Evolutionary conservation across 495 filamentous ascomycete genomes (phyloP).

Genomic region (Saxophila tyrrhenica): DNA sequence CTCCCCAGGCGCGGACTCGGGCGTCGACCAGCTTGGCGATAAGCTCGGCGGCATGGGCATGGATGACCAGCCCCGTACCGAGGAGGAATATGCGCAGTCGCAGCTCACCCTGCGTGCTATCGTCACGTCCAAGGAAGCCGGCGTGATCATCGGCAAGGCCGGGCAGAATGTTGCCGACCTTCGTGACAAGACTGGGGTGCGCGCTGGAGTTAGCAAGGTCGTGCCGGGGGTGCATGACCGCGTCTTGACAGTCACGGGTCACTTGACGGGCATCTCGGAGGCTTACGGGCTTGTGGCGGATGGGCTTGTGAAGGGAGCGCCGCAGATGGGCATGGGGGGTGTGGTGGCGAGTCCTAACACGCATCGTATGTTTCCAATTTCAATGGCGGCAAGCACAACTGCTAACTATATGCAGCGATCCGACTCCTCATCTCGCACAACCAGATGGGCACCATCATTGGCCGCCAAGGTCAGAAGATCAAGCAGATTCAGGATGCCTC

Average conservation of each 20-base stretch:
- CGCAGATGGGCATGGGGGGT: constrained; percentile 89
- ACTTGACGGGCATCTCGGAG: constrained; percentile 71
- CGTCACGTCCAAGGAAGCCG: constrained; percentile 91
- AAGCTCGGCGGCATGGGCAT: constrained; percentile 22
- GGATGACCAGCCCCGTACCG: constrained; percentile 42
- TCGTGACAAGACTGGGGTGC: constrained; percentile 92
- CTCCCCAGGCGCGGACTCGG: constrained; percentile 17
- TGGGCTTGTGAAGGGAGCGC: constrained; percentile 82
- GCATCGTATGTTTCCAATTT: constrained; percentile 60
- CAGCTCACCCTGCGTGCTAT: constrained; percentile 91
- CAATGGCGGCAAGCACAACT: background rate
- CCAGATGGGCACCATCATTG: constrained; percentile 99
- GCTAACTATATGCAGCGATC: constrained; percentile 55
- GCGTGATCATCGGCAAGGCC: constrained; percentile 95
- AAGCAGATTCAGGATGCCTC: constrained; percentile 98
- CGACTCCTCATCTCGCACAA: constrained; percentile 98
- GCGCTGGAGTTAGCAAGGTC: constrained; percentile 96
- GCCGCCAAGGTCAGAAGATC: constrained; percentile 90
- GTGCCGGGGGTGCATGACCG: constrained; percentile 95
- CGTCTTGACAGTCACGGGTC: constrained; percentile 86
- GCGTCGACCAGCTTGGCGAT: constrained; percentile 23
- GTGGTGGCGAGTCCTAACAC: constrained; percentile 73
- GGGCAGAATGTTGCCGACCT: constrained; percentile 97
- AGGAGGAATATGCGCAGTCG: constrained; percentile 88
- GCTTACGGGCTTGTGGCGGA: constrained; percentile 91